Evolutionary conservation across 1,139 yeast species (phyloP), one percentile per base, ranked within the genome.

Genomic region (Hansenula lynferdii): DNA sequence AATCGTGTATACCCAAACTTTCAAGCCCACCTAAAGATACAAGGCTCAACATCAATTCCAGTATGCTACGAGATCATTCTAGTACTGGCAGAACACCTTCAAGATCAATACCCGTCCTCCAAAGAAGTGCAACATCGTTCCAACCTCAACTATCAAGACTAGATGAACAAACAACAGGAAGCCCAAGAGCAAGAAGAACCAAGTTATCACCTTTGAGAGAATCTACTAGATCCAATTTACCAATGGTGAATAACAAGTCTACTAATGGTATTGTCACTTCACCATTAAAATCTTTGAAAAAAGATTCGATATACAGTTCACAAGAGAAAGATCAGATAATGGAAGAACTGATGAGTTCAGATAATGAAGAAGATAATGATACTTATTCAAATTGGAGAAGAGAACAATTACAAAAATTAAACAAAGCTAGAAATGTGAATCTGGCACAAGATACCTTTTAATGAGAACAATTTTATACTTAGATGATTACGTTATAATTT

Each of bases 321-420:
- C 28, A 42, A 31, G 48, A 43, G 14, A 47, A 45, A 10, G 14
- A 32, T 27, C 38, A 35, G 14, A 24, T 20, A 19, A 40, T 41
- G 3, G 43, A 37, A 5, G 14, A 20, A 14, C 24, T 35, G 12
- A 19, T 37, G 20, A 42, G 43, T 28, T 41, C 39, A 8, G 48
- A 47, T 24, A 39, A 39, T 29, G 45, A 49, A 8, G 53, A n/a
- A n/a, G n/a, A n/a, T n/a, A n/a, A 48, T 25, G 38, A 32, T 21
- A 44, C 49, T 6, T 53, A 52, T 23, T 48, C 51, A 4, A 41
- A 34, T 8, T 53, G 56, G 57, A 48, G 57, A 37, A 42, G 43
- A 27, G 54, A 52, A 20, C 56, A 52, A 39, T 39, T 53, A 34
- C 41, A 43, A 34, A 53, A 52, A 33, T 35, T 53, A 38, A 52